phyloP scores from a whole-genome alignment of 257 asterid species.

The Solanum dulcamara region DNA sequence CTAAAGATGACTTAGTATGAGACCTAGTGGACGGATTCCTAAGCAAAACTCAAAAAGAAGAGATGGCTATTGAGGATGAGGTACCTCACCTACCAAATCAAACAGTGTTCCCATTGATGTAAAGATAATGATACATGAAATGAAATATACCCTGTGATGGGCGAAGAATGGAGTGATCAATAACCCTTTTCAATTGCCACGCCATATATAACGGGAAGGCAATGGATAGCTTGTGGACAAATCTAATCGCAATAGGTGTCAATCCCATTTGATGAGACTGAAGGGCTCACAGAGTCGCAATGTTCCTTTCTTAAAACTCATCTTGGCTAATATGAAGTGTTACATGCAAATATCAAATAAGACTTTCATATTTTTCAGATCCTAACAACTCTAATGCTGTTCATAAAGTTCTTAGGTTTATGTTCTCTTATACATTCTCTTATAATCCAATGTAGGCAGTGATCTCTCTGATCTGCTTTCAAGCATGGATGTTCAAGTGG shows the following conservation, averaged over 20 bases:
- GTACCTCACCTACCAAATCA: background rate
- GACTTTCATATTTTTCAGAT: background rate
- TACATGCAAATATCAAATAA: background rate
- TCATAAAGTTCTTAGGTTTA: background rate
- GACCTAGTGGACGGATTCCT: background rate
- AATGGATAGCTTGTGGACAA: background rate
- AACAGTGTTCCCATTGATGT: background rate
- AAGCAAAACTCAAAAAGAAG: background rate
- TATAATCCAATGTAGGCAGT: constrained; percentile 32
- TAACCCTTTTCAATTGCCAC: background rate
- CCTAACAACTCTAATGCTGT: background rate
- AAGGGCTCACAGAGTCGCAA: background rate
- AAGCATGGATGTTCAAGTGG: constrained; percentile 60
- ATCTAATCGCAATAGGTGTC: background rate
- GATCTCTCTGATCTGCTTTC: constrained; percentile 52
- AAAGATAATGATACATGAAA: background rate
- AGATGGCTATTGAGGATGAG: background rate
- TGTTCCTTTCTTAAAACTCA: background rate
- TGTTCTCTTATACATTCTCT: background rate
- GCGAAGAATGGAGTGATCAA: background rate
- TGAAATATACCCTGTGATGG: background rate
- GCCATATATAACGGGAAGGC: background rate
- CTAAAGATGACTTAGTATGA: background rate
- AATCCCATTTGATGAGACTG: background rate
- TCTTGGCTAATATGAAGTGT: background rate